Evolutionary conservation across 2,329 filamentous ascomycete species (phyloP), one percentile per base, ranked within the genome.

Genomic region (Blastomyces percursus): DNA sequence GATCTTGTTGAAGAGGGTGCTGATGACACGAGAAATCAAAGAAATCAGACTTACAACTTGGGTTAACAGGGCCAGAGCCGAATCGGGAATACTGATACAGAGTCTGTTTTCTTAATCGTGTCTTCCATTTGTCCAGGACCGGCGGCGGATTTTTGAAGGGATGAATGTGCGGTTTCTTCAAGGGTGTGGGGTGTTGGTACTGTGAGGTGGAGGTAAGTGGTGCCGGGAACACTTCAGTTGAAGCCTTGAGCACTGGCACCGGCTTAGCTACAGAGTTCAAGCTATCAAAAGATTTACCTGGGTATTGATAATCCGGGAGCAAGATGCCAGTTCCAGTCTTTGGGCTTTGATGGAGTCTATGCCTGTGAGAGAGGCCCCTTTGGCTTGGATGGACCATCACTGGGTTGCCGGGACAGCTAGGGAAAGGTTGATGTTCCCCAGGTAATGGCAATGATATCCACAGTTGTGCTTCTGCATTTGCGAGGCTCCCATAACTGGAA

Each of bases 401-500:
- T 61, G 57, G 24, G 57, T 61, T 56, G 38, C 30, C 40, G 54
- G 64, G 38, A 16, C 8, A 57, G n/a, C 46, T 2, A 19, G 40
- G 44, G 64, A 62, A 35, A 30, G 4, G 24, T 14, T 40, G 24
- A 27, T 50, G 42, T 42, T 54, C 32, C 54, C 35, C 62, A 54
- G 51, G 59, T 8, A 60, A 54, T 30, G 38, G 16, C 42, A 65
- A 44, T 4, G 59, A 14, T 51, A 55, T 52, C 61, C 50, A 63
- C 21, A 30, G 46, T 14, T 60, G 55, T 24, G 52, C n/a, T 27
- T 61, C 32, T 61, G 35, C 57, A 48, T 60, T 63, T 27, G 62
- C 63, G 32, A 65, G 54, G 59, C 64, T 68, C 19, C 62, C 68
- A 60, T 64, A 66, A 42, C 68, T 69, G 30, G 69, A 70, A 42